Conservation (phyloP, 768 basidiomycete species). For the Trametopsis cervina region DNA sequence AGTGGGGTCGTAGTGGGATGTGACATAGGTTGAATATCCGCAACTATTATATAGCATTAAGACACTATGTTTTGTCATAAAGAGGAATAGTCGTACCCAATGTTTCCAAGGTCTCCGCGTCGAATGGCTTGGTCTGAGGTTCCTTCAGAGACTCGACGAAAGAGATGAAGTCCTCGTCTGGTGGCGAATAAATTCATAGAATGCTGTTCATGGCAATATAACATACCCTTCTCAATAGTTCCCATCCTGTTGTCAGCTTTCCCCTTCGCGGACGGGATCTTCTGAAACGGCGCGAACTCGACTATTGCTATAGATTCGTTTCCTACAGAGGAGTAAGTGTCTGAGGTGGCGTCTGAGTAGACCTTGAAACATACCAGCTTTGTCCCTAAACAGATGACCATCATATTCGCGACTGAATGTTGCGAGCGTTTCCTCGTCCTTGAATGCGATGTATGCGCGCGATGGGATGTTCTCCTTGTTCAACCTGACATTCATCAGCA, state of each 20-base stretch:
- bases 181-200: not conserved
- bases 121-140: conserved; percentile 36
- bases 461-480: conserved; percentile 84
- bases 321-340: conserved; percentile 38
- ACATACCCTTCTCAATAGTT: conserved; percentile 86
- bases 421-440: conserved; percentile 61
- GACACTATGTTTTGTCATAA: not conserved
- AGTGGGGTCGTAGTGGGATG: conserved; percentile 83
- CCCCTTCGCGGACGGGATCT: conserved; percentile 65
- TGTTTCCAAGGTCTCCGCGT: conserved; percentile 57
- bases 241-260: conserved; percentile 77
- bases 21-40: conserved; percentile 50
- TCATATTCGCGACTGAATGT: conserved; percentile 81
- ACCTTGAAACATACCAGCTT: conserved; percentile 55
- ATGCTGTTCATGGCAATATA: not conserved
- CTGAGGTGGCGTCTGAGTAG: not conserved
- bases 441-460: conserved; percentile 90
- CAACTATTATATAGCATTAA: conserved; percentile 42
- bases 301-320: conserved; percentile 85
- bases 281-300: conserved; percentile 92
- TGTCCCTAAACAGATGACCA: conserved; percentile 88
- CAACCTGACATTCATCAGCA: conserved; percentile 34
- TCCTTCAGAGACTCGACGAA: conserved; percentile 72
- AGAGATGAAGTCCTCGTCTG: conserved; percentile 79
- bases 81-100: conserved; percentile 38